These are phyloP conservation scores for Penicillium lagena DNA, from an alignment of 495 filamentous ascomycete genomes.

Conservation along the genomic window DNA sequence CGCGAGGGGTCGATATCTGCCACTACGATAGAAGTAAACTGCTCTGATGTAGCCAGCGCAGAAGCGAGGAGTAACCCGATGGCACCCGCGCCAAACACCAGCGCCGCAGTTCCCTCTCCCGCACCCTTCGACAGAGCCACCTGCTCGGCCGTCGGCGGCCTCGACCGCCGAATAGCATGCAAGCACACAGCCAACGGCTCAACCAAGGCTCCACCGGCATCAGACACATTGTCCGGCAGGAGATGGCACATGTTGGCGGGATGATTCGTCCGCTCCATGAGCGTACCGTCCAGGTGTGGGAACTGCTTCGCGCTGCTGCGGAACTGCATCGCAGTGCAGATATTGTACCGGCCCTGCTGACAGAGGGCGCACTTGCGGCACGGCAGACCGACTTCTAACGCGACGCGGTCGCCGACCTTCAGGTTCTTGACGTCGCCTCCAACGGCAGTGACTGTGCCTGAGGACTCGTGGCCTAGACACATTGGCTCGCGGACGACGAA, in stretches of 20 bases:
- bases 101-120: slow-evolving; percentile 41
- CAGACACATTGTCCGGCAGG: slow-evolving; percentile 56
- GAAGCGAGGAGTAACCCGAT: slow-evolving; percentile 70
- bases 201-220: slow-evolving; percentile 65
- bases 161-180: slow-evolving; percentile 62
- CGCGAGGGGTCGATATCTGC: slow-evolving; percentile 74
- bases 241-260: slow-evolving; percentile 50
- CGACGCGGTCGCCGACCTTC: slow-evolving; percentile 64
- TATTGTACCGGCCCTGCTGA: slow-evolving; percentile 68
- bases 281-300: slow-evolving; percentile 76
- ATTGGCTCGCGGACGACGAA: slow-evolving; percentile 67
- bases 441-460: slow-evolving; percentile 60
- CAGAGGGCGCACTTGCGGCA: slow-evolving; percentile 66
- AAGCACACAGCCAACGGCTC: slow-evolving; percentile 78
- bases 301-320: slow-evolving; percentile 70
- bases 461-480: slow-evolving; percentile 74
- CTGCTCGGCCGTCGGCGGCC: slow-evolving; percentile 35
- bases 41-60: slow-evolving; percentile 51
- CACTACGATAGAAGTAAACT: slow-evolving; percentile 67
- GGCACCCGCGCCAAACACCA: slow-evolving; percentile 77
- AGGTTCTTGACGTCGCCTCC: slow-evolving; percentile 40
- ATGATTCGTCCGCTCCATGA: slow-evolving; percentile 74
- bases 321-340: slow-evolving; percentile 76
- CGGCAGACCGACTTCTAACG: slow-evolving; percentile 77
- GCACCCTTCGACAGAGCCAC: slow-evolving; percentile 11